Evolutionary conservation across 169 alveolate genomes (phyloP).

Genomic region (Babesia bovis): DNA sequence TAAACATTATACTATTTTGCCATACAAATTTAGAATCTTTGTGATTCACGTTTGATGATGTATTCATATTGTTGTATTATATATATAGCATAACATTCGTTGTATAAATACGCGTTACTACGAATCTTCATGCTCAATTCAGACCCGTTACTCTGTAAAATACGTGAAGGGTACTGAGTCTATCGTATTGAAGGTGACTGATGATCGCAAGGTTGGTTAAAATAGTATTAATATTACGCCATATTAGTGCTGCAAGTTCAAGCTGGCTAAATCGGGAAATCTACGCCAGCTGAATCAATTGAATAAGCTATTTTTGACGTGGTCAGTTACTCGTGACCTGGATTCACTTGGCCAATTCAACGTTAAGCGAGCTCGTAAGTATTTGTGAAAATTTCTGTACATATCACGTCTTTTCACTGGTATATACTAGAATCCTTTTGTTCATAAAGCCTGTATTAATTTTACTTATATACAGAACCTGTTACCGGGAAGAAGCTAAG

Average conservation of each 20-base stretch:
- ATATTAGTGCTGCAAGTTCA: constrained; percentile 58
- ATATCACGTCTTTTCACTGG: no score
- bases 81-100: no score
- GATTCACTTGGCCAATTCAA: constrained; percentile 41
- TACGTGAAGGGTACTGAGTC: constrained; percentile 37
- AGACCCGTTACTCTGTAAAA: constrained; percentile 60
- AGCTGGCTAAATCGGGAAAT: constrained; percentile 11
- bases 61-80: no score
- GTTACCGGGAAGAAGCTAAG: not conserved
- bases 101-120: not conserved
- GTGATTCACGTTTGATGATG: no score
- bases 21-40: no score
- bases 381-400: not conserved
- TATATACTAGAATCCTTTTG: no score
- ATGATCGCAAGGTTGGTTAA: constrained; percentile 45
- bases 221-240: not conserved
- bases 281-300: constrained; percentile 43
- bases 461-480: not conserved
- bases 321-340: constrained; percentile 57
- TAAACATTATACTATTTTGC: no score
- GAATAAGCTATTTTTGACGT: constrained; percentile 37
- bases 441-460: no score
- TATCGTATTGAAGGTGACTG: constrained; percentile 58
- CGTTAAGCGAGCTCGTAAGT: constrained; percentile 45
- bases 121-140: not conserved